phyloP scores from a whole-genome alignment of 129 eudicot species.

The Tanacetum coccineum region DNA sequence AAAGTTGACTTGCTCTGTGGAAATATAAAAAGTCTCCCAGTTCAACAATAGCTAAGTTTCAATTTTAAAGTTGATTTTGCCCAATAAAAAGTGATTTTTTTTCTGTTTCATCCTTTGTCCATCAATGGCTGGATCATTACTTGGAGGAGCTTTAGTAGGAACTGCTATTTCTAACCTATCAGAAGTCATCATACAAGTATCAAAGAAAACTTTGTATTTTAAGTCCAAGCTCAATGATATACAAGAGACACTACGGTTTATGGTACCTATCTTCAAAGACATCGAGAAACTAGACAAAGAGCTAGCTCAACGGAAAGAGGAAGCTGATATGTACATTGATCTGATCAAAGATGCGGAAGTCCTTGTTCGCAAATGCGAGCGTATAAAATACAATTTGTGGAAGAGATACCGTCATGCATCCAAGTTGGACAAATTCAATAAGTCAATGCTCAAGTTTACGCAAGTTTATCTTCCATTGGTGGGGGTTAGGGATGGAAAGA shows the following conservation, averaged over 20 bases:
- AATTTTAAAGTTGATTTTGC: no score
- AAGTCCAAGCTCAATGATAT: background rate
- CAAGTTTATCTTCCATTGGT: background rate
- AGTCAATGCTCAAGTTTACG: background rate
- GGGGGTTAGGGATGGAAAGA: no score
- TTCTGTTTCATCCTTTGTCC: no score
- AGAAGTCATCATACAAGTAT: background rate
- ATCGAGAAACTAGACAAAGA: background rate
- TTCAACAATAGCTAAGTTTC: no score
- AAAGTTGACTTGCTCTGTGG: no score
- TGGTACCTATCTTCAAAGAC: no score
- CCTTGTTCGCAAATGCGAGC: background rate
- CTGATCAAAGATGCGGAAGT: background rate
- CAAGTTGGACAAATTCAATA: slow-evolving; percentile 1
- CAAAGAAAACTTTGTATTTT: background rate
- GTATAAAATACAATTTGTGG: background rate
- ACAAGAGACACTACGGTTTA: no score
- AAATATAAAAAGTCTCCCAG: no score
- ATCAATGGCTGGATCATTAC: no score
- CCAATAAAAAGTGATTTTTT: no score
- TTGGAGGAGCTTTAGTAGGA: no score
- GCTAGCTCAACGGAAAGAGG: background rate
- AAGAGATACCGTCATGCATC: background rate
- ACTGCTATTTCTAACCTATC: background rate
- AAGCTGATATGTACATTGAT: background rate